These are phyloP conservation scores for Wallemia hederae DNA, from an alignment of 1,284 basidiomycete species.

Conservation along the genomic window DNA sequence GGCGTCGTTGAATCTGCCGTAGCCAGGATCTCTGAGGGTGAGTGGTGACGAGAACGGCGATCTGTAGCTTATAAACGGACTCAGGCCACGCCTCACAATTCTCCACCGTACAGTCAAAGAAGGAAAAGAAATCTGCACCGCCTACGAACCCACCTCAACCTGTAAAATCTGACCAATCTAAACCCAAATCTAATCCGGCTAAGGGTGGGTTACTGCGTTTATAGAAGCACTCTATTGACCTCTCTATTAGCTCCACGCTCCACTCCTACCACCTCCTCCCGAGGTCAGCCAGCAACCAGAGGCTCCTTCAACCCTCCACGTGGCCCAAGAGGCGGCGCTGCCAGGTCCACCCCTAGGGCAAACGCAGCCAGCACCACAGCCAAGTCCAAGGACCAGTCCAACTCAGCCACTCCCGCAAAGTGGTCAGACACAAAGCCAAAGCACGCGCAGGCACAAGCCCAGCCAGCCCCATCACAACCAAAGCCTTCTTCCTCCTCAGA, in stretches of 20 bases:
- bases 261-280: no score
- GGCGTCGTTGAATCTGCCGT: not conserved
- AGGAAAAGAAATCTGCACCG: not conserved
- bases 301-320: not conserved
- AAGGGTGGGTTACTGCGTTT: not conserved
- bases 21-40: not conserved
- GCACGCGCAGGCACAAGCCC: no score
- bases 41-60: not conserved
- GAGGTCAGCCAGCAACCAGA: not conserved
- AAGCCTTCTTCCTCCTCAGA: not conserved
- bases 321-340: not conserved
- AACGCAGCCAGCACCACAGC: not conserved
- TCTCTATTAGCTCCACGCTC: no score
- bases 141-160: not conserved
- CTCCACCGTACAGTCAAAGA: not conserved
- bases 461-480: not conserved
- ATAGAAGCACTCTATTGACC: no score
- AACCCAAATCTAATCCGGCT: not conserved
- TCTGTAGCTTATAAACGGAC: not conserved
- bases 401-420: not conserved
- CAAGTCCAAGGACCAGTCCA: not conserved
- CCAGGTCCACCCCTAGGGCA: not conserved
- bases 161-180: not conserved
- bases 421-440: not conserved
- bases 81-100: not conserved